Evolutionary conservation across 176 grass and related monocot genomes (phyloP), one percentile per base, ranked within the genome.

Genomic region (Hordeum vulgare): DNA sequence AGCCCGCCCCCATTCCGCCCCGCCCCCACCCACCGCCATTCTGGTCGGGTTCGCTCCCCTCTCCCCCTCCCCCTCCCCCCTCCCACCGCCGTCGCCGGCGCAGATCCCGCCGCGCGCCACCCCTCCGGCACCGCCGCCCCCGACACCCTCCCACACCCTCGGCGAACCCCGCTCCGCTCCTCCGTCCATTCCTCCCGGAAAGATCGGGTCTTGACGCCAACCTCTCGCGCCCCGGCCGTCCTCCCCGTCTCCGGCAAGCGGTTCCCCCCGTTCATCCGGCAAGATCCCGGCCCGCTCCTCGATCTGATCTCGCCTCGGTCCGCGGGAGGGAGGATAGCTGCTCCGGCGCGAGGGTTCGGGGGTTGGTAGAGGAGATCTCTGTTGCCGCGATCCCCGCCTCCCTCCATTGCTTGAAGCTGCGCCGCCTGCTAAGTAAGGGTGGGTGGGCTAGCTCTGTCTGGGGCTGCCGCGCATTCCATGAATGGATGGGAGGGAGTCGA

Each of bases 401-500:
- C 80, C 41, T 66, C 81, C 81, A 75, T 84, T 84, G 79, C 65
- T 66, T 65, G 63, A 17, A 23, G 81, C 74, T 12, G 18, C 74
- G 54, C 73, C 65, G n/a, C n/a, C n/a, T n/a, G n/a, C n/a, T n/a
- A n/a, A n/a, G n/a, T n/a, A n/a, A n/a, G n/a, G n/a, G n/a, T n/a
- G n/a, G n/a, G n/a, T 6, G 45, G 2, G 45, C 15, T 78, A 75
- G 70, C 78, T 76, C 36, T 25, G 80, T 14, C 74, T 34, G 59
- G 12, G 23, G n/a, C 58, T 27, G 63, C 88, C 36, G 66, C 84
- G 35, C 88, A 68, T 86, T 90, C 88, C 84, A 90, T 90, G 88
- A 90, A 90, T 90, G 88, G 88, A 90, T 77, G 88, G 88, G 31
- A 86, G 88, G 88, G 88, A 90, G 75, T 90, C 88, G 66, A 90